Conservation (phyloP, 768 basidiomycete species). For the Boletus eberwhitei region DNA sequence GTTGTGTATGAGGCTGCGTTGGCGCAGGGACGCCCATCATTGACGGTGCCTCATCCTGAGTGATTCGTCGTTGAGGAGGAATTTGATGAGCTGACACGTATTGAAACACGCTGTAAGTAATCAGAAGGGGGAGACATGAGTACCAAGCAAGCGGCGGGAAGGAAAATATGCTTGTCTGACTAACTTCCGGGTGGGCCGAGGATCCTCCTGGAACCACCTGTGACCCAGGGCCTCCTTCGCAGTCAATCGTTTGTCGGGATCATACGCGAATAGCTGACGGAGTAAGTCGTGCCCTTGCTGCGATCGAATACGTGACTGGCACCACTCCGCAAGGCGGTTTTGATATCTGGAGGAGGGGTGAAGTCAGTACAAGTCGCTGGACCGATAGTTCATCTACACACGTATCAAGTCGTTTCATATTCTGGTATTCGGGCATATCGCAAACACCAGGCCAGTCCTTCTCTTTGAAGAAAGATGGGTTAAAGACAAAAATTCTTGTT, state of each 20-base stretch:
- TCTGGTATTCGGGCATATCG: slow-evolving; percentile 86
- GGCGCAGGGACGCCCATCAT: slow-evolving; percentile 68
- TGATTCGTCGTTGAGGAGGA: slow-evolving; percentile 85
- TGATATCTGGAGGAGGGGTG: slow-evolving; percentile 42
- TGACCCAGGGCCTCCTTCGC: slow-evolving; percentile 80
- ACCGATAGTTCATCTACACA: slow-evolving; percentile 34
- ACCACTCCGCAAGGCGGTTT: slow-evolving; percentile 75
- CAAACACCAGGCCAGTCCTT: slow-evolving; percentile 83
- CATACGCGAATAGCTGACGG: slow-evolving; percentile 82
- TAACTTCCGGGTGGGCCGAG: slow-evolving; percentile 81
- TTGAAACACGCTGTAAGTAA: slow-evolving; percentile 63
- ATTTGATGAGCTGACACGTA: slow-evolving; percentile 58
- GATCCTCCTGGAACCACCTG: slow-evolving; percentile 92
- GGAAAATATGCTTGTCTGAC: slow-evolving; percentile 26
- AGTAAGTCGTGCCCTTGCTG: slow-evolving; percentile 78
- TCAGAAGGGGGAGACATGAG: slow-evolving; percentile 4
- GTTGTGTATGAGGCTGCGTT: slow-evolving; percentile 41
- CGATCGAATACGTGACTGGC: slow-evolving; percentile 55
- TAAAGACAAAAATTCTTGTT: neutral
- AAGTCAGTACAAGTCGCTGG: neutral
- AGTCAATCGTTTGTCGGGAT: slow-evolving; percentile 83
- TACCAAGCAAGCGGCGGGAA: neutral
- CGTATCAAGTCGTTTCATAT: slow-evolving; percentile 76
- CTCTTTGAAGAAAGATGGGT: slow-evolving; percentile 43
- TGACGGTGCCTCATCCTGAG: slow-evolving; percentile 87